A percentile compares a stretch with the other conserved stretches of the same genome.
phyloP scores from a whole-genome alignment of 768 basidiomycete species.

The Collybia sordida region DNA sequence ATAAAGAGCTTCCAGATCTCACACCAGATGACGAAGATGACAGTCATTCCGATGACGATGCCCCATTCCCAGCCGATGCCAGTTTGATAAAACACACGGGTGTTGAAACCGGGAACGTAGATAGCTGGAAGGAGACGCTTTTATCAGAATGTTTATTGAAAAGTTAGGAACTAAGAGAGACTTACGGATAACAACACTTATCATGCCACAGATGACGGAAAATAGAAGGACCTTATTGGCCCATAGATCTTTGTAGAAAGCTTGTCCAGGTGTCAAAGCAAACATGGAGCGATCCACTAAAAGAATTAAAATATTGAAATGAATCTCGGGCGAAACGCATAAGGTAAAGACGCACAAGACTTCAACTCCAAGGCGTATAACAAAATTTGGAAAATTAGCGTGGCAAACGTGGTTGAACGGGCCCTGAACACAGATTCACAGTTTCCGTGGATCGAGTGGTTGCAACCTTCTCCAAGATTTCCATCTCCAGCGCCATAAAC shows the following conservation, averaged over 20 bases:
- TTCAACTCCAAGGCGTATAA: slow-evolving; percentile 36
- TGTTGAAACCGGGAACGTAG: slow-evolving; percentile 37
- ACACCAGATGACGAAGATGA: slow-evolving; percentile 32
- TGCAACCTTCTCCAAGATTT: slow-evolving; percentile 30
- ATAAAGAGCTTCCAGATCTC: slow-evolving; percentile 38
- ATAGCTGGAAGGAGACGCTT: slow-evolving; percentile 22
- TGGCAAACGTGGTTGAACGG: slow-evolving; percentile 36
- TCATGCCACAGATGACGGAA: slow-evolving; percentile 32
- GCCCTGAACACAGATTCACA: slow-evolving; percentile 33
- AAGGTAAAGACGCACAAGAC: slow-evolving; percentile 26
- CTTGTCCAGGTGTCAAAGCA: slow-evolving; percentile 29
- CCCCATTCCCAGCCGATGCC: slow-evolving; percentile 41
- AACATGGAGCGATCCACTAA: slow-evolving; percentile 39
- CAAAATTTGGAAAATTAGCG: slow-evolving; percentile 36
- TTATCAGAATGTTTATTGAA: background rate
- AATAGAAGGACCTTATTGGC: slow-evolving; percentile 34
- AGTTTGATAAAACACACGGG: slow-evolving; percentile 34
- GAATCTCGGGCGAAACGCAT: background rate
- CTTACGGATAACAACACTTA: slow-evolving; percentile 36
- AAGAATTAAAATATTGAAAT: background rate
- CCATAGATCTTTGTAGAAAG: slow-evolving; percentile 34
- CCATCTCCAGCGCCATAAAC: slow-evolving; percentile 32
- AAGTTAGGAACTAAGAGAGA: slow-evolving; percentile 3
- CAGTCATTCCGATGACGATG: slow-evolving; percentile 33
- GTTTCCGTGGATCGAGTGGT: slow-evolving; percentile 21